Evolutionary conservation across 306 rosid species (phyloP).

Genomic region (Argentina anserina): DNA sequence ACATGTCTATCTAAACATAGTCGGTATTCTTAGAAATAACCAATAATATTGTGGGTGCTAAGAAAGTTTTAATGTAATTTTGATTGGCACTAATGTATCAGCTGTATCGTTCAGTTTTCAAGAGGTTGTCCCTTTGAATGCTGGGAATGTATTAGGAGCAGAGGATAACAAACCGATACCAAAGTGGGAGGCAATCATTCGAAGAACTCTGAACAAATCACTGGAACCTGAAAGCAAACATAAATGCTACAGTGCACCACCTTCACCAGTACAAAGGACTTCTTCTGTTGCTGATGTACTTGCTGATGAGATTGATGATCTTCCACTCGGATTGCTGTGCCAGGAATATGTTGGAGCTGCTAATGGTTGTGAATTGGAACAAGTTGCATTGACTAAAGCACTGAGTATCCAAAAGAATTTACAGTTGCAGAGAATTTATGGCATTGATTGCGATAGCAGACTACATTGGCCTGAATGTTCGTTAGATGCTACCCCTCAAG

Average conservation of each 20-base stretch:
- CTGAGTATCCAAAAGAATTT: constrained; percentile 41
- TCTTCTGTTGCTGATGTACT: constrained; percentile 73
- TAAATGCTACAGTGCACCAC: constrained; percentile 86
- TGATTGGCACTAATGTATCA: constrained; percentile 13
- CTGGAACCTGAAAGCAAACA: constrained; percentile 54
- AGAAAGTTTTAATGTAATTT: constrained; percentile 1
- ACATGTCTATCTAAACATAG: constrained; percentile 1
- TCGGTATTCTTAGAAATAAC: background rate
- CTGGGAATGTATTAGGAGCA: constrained; percentile 92
- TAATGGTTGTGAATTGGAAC: constrained; percentile 31
- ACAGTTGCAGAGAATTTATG: constrained; percentile 55
- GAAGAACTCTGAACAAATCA: constrained; percentile 74
- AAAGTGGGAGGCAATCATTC: constrained; percentile 91
- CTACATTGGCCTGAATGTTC: constrained; percentile 93
- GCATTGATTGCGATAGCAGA: constrained; percentile 46
- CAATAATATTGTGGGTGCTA: constrained; percentile 23
- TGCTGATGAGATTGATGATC: constrained; percentile 46
- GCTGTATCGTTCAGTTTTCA: constrained; percentile 56
- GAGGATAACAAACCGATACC: constrained; percentile 72
- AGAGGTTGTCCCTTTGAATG: constrained; percentile 93
- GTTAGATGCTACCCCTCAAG: constrained; percentile 70
- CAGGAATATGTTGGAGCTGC: constrained; percentile 31
- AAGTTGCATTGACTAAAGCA: constrained; percentile 37
- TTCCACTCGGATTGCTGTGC: constrained; percentile 43
- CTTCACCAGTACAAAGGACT: constrained; percentile 80